These are phyloP conservation scores for Cercis canadensis DNA, from an alignment of 306 rosid species.

Conservation along the genomic window DNA sequence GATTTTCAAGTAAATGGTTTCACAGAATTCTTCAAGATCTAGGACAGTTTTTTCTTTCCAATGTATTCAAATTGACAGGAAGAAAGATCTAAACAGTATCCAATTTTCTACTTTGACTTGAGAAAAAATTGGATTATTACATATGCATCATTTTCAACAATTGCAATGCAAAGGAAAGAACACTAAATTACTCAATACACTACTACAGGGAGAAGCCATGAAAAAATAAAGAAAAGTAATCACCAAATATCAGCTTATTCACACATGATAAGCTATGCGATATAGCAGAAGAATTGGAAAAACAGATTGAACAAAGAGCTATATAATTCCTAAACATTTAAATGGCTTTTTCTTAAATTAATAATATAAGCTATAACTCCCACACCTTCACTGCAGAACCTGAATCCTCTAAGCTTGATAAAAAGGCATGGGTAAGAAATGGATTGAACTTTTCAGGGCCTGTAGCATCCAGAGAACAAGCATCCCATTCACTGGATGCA, in stretches of 20 bases:
- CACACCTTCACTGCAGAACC: slow-evolving; percentile 68
- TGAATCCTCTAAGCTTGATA: slow-evolving; percentile 74
- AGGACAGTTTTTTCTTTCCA: too few species aligned
- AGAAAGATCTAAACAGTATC: background rate
- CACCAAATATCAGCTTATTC: slow-evolving; percentile 1
- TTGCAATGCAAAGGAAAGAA: background rate
- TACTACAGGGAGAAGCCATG: background rate
- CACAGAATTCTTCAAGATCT: background rate
- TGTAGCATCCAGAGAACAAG: slow-evolving; percentile 68
- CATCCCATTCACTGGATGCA: slow-evolving; percentile 81
- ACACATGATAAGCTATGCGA: background rate
- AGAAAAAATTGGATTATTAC: background rate
- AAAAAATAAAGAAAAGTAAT: background rate
- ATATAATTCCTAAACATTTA: background rate
- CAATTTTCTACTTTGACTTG: background rate
- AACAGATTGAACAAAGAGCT: background rate
- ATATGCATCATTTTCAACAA: background rate
- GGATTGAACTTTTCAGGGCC: slow-evolving; percentile 77
- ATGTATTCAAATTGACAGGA: too few species aligned
- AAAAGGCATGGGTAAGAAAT: slow-evolving; percentile 76
- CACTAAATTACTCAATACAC: background rate
- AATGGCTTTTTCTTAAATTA: background rate
- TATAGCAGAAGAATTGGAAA: background rate
- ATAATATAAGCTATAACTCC: slow-evolving; percentile 12
- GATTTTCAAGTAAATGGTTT: background rate